Conservation (phyloP, 2,329 filamentous ascomycete genomes). For the Dissoconium aciculare region DNA sequence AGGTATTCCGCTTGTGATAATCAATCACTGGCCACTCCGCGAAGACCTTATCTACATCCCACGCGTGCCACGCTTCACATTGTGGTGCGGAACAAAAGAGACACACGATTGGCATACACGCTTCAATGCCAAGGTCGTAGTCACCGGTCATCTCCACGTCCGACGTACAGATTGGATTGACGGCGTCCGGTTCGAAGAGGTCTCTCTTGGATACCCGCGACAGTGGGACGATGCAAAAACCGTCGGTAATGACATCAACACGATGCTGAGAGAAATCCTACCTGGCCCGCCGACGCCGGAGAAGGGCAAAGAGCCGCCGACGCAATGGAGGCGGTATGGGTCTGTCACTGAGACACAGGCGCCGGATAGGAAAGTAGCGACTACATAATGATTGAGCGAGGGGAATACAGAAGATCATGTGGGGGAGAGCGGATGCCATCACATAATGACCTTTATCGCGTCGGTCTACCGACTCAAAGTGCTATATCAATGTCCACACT, state of each 20-base stretch:
- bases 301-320: slow-evolving; percentile 16
- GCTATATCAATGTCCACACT: too few species aligned
- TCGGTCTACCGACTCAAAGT: too few species aligned
- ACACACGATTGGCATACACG: slow-evolving; percentile 33
- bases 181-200: slow-evolving; percentile 33
- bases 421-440: too few species aligned
- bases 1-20: slow-evolving; percentile 28
- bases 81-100: slow-evolving; percentile 35
- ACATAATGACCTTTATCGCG: too few species aligned
- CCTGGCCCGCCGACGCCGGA: slow-evolving; percentile 27
- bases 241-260: slow-evolving; percentile 31
- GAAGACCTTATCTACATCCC: slow-evolving; percentile 31
- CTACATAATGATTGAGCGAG: too few species aligned
- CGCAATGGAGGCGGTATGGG: slow-evolving; percentile 12
- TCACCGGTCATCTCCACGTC: slow-evolving; percentile 34
- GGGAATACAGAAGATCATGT: too few species aligned
- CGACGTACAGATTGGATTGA: slow-evolving; percentile 34
- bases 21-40: slow-evolving; percentile 34
- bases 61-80: slow-evolving; percentile 29
- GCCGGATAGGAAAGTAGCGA: too few species aligned
- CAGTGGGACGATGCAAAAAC: slow-evolving; percentile 33
- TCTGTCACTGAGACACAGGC: background rate
- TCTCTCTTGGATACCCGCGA: slow-evolving; percentile 32
- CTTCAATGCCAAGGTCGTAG: slow-evolving; percentile 33
- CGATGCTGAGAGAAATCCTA: slow-evolving; percentile 32